Evolutionary conservation across 1,284 basidiomycete species (phyloP).

Genomic region (Cutaneotrichosporon dermatis): DNA sequence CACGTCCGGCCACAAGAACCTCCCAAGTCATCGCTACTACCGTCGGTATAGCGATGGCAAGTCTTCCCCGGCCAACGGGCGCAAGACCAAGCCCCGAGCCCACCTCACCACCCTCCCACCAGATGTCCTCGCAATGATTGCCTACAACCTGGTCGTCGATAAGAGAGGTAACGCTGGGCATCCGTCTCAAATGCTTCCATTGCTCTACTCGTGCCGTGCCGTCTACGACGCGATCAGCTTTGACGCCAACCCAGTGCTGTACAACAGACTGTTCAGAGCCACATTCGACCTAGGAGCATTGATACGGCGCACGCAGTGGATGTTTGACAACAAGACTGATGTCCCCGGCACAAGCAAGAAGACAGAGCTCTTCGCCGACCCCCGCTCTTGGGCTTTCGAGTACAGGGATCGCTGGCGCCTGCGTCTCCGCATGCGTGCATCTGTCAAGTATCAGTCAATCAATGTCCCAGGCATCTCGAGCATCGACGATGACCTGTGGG

Average conservation of each 20-base stretch:
- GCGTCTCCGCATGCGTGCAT: constrained; percentile 35
- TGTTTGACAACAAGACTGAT: constrained; percentile 23
- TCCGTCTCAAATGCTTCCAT: constrained; percentile 32
- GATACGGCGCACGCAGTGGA: constrained; percentile 38
- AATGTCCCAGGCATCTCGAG: constrained; percentile 30
- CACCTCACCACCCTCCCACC: constrained; percentile 24
- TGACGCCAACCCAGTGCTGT: constrained; percentile 47
- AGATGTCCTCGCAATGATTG: constrained; percentile 29
- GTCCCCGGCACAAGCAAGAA: constrained; percentile 14
- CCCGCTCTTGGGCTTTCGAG: constrained; percentile 41
- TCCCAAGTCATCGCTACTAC: constrained; percentile 2
- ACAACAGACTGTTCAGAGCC: constrained; percentile 44
- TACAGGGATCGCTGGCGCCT: constrained; percentile 41
- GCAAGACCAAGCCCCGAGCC: neutral
- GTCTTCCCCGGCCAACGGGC: neutral
- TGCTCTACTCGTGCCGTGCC: constrained; percentile 32
- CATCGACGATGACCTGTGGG: constrained; percentile 43
- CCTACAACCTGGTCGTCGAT: constrained; percentile 30
- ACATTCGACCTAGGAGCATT: constrained; percentile 47
- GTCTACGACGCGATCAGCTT: constrained; percentile 43
- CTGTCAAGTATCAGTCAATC: constrained; percentile 30
- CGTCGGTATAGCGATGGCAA: neutral
- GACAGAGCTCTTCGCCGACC: constrained; percentile 31
- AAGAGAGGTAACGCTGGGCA: constrained; percentile 17
- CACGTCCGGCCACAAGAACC: neutral